These are phyloP conservation scores for Mycena venus DNA, from an alignment of 768 basidiomycete genomes.

Conservation along the genomic window DNA sequence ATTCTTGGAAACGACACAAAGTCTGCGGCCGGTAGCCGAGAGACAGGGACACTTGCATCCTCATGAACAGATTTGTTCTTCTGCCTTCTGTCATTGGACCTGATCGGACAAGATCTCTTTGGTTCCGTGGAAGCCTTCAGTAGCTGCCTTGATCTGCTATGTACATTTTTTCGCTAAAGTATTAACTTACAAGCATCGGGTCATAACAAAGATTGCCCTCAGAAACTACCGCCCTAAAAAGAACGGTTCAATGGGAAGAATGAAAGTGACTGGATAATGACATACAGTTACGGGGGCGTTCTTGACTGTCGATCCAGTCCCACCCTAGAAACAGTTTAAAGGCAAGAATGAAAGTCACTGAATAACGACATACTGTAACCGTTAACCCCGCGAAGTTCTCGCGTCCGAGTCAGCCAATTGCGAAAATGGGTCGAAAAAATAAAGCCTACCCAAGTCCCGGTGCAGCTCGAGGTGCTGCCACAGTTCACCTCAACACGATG, in stretches of 20 bases:
- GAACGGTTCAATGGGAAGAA: background rate
- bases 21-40: background rate
- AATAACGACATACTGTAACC: too few relatives aligned
- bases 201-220: background rate
- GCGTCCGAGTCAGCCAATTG: background rate
- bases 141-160: background rate
- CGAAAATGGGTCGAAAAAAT: background rate
- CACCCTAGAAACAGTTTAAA: too few relatives aligned
- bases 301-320: constrained; percentile 15
- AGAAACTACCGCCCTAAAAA: background rate
- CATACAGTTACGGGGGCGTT: constrained; percentile 21
- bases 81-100: background rate
- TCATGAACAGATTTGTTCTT: background rate
- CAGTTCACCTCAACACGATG: constrained; percentile 36
- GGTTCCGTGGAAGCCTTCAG: background rate
- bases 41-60: background rate
- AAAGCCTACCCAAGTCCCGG: constrained; percentile 11
- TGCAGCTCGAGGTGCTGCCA: constrained; percentile 30
- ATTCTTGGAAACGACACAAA: background rate
- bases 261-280: background rate
- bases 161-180: background rate
- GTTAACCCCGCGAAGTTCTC: constrained; percentile 26
- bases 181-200: background rate
- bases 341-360: too few relatives aligned
- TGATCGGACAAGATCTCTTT: background rate